phyloP scores from a whole-genome alignment of 148 eudicot species.

The Oxyria digyna region DNA sequence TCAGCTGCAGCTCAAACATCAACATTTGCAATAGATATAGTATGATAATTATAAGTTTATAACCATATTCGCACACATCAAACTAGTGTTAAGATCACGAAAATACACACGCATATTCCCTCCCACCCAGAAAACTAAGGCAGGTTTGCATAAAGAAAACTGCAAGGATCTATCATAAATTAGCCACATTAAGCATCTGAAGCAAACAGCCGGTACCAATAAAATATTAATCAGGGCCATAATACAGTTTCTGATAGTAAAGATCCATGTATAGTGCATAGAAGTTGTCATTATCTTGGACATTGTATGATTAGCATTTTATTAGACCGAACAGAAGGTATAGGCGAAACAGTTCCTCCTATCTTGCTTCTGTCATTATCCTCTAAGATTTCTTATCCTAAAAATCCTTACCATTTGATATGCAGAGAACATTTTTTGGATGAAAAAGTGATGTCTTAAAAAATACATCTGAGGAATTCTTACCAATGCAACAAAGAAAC shows the following conservation, averaged over 20 bases:
- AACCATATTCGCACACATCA: not conserved
- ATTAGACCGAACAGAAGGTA: not conserved
- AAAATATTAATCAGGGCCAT: not conserved
- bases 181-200: not conserved
- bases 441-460: not conserved
- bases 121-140: not conserved
- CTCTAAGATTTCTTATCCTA: not conserved
- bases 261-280: not conserved
- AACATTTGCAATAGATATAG: not conserved
- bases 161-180: not conserved
- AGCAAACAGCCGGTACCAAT: not conserved
- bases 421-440: not conserved
- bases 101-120: not conserved
- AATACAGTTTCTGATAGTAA: not conserved
- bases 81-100: not conserved
- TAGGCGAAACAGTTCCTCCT: not conserved
- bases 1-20: not conserved
- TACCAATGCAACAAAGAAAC: constrained; percentile 97
- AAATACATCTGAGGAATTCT: constrained; percentile 5
- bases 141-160: not conserved
- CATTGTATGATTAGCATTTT: not conserved
- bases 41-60: not conserved
- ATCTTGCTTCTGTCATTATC: not conserved
- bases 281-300: not conserved
- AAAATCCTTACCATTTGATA: not conserved